Evolutionary conservation across 2,329 filamentous ascomycete species (phyloP).

Genomic region (Colletotrichum tabaci): DNA sequence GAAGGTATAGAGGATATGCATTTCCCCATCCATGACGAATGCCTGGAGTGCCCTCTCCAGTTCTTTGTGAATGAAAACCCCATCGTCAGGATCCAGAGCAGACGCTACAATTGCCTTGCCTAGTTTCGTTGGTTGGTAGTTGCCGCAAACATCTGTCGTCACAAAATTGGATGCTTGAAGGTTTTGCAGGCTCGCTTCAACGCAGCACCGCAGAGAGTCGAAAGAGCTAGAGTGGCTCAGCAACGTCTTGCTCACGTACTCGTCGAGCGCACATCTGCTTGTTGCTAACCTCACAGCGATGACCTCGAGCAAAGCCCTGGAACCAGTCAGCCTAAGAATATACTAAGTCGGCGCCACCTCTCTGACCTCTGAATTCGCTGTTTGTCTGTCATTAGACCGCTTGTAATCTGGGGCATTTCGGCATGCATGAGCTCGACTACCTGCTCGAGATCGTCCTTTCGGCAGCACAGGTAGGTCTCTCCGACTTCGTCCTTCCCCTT

Average conservation of each 20-base stretch:
- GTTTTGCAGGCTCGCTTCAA: conserved; percentile 72
- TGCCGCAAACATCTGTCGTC: conserved; percentile 61
- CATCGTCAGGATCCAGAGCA: conserved; percentile 81
- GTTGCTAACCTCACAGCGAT: conserved; percentile 79
- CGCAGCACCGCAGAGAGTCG: conserved; percentile 65
- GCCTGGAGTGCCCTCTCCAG: conserved; percentile 76
- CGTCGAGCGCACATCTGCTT: conserved; percentile 73
- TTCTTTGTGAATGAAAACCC: conserved; percentile 80
- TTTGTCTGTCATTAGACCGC: conserved; percentile 78
- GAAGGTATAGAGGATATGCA: conserved; percentile 85
- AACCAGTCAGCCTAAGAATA: conserved; percentile 17
- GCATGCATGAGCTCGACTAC: conserved; percentile 80
- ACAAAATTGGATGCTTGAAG: conserved; percentile 71
- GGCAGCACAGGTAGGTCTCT: conserved; percentile 84
- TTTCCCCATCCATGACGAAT: conserved; percentile 86
- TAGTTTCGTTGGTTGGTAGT: conserved; percentile 74
- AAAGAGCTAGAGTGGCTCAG: conserved; percentile 71
- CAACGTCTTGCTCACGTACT: conserved; percentile 79
- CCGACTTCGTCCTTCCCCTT: conserved; percentile 85
- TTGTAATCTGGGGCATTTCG: conserved; percentile 78
- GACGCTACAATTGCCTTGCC: conserved; percentile 81
- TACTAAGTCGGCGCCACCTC: neutral
- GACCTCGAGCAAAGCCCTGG: conserved; percentile 79
- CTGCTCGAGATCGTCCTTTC: conserved; percentile 76
- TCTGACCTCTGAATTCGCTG: conserved; percentile 75